Base-by-base conservation (phyloP, 1,284 basidiomycete species). In the Flammula alnicola region DNA sequence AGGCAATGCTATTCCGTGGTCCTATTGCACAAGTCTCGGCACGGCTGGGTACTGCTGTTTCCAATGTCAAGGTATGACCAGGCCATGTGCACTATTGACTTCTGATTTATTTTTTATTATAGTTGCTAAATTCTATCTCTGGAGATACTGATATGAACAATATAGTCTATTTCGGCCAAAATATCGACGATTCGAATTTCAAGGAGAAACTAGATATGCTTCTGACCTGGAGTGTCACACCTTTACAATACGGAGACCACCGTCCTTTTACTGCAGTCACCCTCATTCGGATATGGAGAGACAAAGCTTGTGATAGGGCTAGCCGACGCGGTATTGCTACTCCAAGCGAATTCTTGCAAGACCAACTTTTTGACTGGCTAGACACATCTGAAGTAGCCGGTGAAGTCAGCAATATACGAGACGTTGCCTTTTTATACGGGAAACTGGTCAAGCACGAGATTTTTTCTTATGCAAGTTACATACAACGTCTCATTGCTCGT, bases 141-240 rank as follows among this genome's bases (percentile, higher is more conserved):
- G 79, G 78, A 27, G 78, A 77, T 44, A 90, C 88, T 1, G 80
- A 90, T 61, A 79, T 95, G 63, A 67, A 75, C 22, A 72, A 75
- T 11, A 71, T 88, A 26, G 55, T 71, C 0, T 92, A 87, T 68
- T 93, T 94, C 61, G 69, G 74, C 38, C 69, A 68, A 53, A 73
- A 69, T 48, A 56, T 64, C 4, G 73, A 75, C 22, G 76, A 75
- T 58, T 67, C 68, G 2, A 66, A 64, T 11, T 86, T 91, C 57
- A 66, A 74, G n/a, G 77, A 78, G 49, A 93, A 94, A 64, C 76
- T 95, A 16, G 85, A 90, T 58, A 83, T 88, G 47, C 78, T 95
- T 2, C 78, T 96, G 20, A 91, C 89, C 0, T 96, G 93, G 94
- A 84, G 86, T 54, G 87, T 94, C 47, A 91, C 91, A 0, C 80